These are phyloP conservation scores for Rubia yunnanensis DNA, from an alignment of 257 asterid species.

Conservation along the genomic window DNA sequence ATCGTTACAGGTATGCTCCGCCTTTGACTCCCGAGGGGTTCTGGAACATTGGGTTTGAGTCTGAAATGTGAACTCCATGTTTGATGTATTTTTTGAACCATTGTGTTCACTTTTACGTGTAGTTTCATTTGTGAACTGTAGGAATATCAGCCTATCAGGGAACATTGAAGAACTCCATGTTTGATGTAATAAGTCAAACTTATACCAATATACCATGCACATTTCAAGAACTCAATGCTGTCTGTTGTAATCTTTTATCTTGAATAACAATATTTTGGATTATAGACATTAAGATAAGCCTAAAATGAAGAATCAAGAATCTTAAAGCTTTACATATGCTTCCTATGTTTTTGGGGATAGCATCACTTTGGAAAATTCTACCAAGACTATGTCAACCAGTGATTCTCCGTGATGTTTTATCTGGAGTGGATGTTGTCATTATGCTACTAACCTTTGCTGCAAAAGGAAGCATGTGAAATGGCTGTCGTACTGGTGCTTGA, in stretches of 20 bases:
- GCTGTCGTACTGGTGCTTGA: not conserved
- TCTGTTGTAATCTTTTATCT: not conserved
- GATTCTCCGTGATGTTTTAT: not conserved
- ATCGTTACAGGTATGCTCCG: constrained; percentile 87
- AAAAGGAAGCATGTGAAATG: not conserved
- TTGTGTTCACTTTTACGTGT: not conserved
- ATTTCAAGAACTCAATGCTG: not conserved
- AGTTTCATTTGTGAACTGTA: not conserved
- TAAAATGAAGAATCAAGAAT: not conserved
- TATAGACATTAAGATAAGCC: no score
- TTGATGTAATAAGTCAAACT: not conserved
- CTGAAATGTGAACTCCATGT: constrained; percentile 51
- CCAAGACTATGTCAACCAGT: not conserved
- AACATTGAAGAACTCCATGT: no score
- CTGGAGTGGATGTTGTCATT: not conserved
- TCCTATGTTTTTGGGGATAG: not conserved
- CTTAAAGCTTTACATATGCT: not conserved
- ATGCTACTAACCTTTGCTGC: not conserved
- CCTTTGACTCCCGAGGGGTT: constrained; percentile 96
- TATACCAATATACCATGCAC: not conserved
- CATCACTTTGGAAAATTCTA: not conserved
- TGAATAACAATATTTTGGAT: not conserved
- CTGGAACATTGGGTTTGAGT: constrained; percentile 93
- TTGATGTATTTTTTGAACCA: not conserved
- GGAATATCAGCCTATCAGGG: not conserved